Evolutionary conservation across 345 rosid species (phyloP).

Genomic region (Dimocarpus longan): DNA sequence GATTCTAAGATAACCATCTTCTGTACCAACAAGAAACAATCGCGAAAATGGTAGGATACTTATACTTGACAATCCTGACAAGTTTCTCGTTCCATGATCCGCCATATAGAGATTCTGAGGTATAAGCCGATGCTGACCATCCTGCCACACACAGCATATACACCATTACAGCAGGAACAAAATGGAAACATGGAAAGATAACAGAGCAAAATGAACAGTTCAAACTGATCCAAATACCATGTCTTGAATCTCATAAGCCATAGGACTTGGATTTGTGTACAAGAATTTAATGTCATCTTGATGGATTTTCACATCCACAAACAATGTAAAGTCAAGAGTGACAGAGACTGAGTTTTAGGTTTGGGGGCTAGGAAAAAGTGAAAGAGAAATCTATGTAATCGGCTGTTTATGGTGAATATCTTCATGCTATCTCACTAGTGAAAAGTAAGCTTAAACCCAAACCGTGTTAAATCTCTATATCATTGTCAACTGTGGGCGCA

Average conservation of each 20-base stretch:
- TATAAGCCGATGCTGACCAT: constrained; percentile 53
- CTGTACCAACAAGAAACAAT: constrained; percentile 82
- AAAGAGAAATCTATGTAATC: neutral
- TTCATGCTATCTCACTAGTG: neutral
- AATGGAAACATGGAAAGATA: neutral
- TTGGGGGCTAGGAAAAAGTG: neutral
- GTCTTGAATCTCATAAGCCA: neutral
- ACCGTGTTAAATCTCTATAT: neutral
- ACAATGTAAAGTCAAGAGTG: neutral
- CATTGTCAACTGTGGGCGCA: neutral
- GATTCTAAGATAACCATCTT: constrained; percentile 78
- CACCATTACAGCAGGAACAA: neutral
- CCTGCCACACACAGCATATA: constrained; percentile 42
- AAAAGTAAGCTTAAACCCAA: neutral
- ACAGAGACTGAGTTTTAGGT: neutral
- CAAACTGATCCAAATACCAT: neutral
- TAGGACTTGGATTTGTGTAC: neutral
- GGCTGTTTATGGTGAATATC: neutral
- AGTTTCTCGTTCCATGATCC: constrained; percentile 55
- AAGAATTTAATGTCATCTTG: neutral
- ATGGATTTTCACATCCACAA: neutral
- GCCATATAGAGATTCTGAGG: constrained; percentile 72
- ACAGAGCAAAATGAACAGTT: neutral
- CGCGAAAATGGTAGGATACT: constrained; percentile 74
- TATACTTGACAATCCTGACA: constrained; percentile 74